Percentiles rank a stretch among this genome's conserved stretches.
These are phyloP conservation scores for Vigna reflexopilosa DNA, from an alignment of 306 rosid species.

Conservation along the genomic window DNA sequence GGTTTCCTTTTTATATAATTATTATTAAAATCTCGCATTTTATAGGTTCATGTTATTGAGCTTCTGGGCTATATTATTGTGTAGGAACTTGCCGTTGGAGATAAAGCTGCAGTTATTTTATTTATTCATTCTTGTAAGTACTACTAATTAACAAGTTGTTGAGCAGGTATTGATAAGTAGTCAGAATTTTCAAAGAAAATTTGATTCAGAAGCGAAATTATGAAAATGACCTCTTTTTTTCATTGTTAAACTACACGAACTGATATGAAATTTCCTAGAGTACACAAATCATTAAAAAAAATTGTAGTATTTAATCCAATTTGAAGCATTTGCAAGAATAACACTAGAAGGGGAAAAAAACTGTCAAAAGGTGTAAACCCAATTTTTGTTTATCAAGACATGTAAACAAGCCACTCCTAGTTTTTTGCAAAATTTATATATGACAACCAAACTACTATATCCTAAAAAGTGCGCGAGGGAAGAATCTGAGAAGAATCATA, in stretches of 20 bases:
- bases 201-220: not conserved
- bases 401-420: not conserved
- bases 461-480: conserved; percentile 57
- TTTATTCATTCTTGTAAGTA: not conserved
- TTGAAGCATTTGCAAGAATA: conserved; percentile 19
- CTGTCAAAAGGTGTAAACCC: not conserved
- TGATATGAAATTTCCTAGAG: not conserved
- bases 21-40: not conserved
- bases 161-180: no score
- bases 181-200: not conserved
- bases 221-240: not conserved
- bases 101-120: not conserved
- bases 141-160: not conserved
- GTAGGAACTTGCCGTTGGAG: not conserved
- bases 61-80: not conserved
- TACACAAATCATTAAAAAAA: not conserved
- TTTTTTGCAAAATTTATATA: not conserved
- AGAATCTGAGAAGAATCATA: conserved; percentile 58
- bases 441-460: conserved; percentile 44
- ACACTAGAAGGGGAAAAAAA: not conserved
- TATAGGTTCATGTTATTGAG: not conserved
- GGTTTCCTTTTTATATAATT: not conserved
- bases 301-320: not conserved
- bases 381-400: not conserved
- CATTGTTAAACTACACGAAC: not conserved